Conservation (phyloP, 2,329 filamentous ascomycete species). For the Sporothrix luriei region DNA sequence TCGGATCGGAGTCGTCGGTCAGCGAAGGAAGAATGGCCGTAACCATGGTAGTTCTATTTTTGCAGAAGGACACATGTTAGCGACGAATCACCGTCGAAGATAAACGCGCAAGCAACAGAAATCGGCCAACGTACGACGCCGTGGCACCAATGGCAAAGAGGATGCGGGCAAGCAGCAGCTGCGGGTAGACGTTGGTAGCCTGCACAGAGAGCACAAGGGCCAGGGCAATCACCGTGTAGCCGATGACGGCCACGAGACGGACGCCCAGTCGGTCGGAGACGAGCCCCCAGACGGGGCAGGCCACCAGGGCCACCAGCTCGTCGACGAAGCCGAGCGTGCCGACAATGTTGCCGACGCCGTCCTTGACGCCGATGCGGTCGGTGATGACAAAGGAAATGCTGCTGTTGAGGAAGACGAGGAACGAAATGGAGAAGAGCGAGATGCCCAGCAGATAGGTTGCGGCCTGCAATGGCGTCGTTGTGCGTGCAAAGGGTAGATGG, state of each 20-base stretch:
- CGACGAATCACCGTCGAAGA: background rate
- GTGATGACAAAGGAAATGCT: conserved; percentile 83
- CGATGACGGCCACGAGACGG: conserved; percentile 69
- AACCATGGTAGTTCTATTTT: conserved; percentile 79
- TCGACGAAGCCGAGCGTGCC: conserved; percentile 84
- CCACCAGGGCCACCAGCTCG: conserved; percentile 77
- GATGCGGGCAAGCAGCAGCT: conserved; percentile 79
- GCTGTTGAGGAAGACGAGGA: conserved; percentile 87
- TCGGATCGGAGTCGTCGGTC: conserved; percentile 54
- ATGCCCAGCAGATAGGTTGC: conserved; percentile 78
- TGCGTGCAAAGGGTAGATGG: conserved; percentile 60
- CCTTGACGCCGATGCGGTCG: conserved; percentile 73
- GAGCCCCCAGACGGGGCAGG: conserved; percentile 78
- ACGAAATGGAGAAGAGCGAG: conserved; percentile 83
- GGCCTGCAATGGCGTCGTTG: conserved; percentile 64
- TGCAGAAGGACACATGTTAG: background rate
- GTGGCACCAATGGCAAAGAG: conserved; percentile 89
- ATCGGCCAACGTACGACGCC: conserved; percentile 63
- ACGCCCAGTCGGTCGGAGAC: conserved; percentile 77
- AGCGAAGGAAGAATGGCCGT: conserved; percentile 84
- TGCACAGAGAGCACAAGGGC: conserved; percentile 81
- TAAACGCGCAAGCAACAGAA: background rate
- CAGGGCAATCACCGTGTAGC: conserved; percentile 79
- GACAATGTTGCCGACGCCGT: conserved; percentile 75
- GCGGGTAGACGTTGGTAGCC: conserved; percentile 83